Conservation (phyloP, 306 rosid genomes). For the Prunus dulcis region DNA sequence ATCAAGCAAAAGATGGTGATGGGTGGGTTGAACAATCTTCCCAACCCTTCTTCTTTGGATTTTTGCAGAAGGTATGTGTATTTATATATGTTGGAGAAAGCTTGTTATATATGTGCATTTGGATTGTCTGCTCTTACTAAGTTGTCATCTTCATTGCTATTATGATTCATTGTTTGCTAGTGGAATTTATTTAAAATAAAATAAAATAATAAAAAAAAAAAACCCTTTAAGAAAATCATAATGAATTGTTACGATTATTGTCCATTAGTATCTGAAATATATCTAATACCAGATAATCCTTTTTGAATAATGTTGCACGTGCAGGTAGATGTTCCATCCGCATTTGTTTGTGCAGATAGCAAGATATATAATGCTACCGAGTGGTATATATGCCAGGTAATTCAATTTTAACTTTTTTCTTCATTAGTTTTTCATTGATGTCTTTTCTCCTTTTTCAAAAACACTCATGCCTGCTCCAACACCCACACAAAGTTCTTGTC, state of each 20-base stretch:
- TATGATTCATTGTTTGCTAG: not conserved
- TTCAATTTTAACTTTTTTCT: not conserved
- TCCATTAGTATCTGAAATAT: not conserved
- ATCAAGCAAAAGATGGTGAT: conserved; percentile 97
- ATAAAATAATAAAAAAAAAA: not conserved
- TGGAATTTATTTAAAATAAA: too few species aligned
- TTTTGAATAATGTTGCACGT: conserved; percentile 17
- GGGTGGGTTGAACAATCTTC: conserved; percentile 99
- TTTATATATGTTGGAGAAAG: not conserved
- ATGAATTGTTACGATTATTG: not conserved
- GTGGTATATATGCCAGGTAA: conserved; percentile 99
- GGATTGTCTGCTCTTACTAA: not conserved
- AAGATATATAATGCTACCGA: conserved; percentile 82
- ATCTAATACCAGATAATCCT: conserved; percentile 7
- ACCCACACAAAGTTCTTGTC: not conserved
- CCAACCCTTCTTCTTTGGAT: conserved; percentile 83
- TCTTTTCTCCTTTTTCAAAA: not conserved
- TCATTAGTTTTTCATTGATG: not conserved
- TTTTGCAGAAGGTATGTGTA: conserved; percentile 81
- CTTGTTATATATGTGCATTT: not conserved
- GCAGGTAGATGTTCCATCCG: conserved; percentile 77
- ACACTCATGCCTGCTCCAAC: not conserved
- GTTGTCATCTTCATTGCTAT: not conserved
- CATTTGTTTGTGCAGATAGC: conserved; percentile 92
- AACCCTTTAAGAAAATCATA: not conserved